Evolutionary conservation across 805 yeast genomes (phyloP), one percentile per base, ranked within the genome.

Genomic region (Saccharomycopsis olivae): DNA sequence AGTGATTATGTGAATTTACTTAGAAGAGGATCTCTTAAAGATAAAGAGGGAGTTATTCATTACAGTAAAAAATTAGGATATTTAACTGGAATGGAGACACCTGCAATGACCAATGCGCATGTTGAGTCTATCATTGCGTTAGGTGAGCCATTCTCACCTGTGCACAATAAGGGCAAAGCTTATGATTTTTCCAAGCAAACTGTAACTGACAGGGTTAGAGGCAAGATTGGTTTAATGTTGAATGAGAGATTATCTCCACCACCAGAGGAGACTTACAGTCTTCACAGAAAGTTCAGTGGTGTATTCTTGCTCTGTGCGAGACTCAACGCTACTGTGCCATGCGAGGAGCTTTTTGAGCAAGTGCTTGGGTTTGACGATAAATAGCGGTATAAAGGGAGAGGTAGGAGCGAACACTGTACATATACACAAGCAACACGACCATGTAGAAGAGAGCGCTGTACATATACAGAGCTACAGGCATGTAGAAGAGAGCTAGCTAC

Each of bases 201-300:
- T 11, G 89, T 92, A 32, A 87, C 97, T 4, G 96, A 86, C 49
- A 72, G 97, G 48, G 96, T 92, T 17, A 73, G 95, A 49, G 79
- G 74, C 2, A 87, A 88, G 53, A 85, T 92, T 49, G 78, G 86
- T 2, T 62, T 88, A 39, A 92, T 92, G 98, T 68, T 92, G 46
- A 73, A 78, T 46, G 95, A 92, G 59, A 73, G 98, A 50, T 65
- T 92, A 46, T 75, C 95, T 3, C 96, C 98, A 3, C 98, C 98
- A 11, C 98, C 98, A 2, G 97, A 92, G 54, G 98, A 92, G 59
- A 92, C 98, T 0, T 92, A 92, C 57, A 82, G 95, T n/a, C 66
- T 92, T 51, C 98, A 92, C 61, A 70, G 98, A 53, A 92, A 92
- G 55, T 75, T 92, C 54, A 83, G 95, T 55, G 98, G 98, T 9